These are phyloP conservation scores for Phellopilus nigrolimitatus DNA, from an alignment of 1,284 basidiomycete genomes.

Conservation along the genomic window DNA sequence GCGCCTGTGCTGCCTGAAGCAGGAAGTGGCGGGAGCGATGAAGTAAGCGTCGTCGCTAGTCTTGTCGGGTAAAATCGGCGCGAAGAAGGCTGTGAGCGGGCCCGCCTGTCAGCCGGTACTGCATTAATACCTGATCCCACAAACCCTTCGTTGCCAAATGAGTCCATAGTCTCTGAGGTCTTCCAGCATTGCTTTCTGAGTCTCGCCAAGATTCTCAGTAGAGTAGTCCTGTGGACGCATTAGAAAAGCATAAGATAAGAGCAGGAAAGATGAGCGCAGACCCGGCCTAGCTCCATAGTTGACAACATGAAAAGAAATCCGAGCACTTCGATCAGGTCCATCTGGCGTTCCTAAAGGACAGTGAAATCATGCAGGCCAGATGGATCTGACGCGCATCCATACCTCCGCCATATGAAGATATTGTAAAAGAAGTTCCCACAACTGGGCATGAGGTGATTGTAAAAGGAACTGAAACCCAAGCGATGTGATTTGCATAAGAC, in stretches of 20 bases:
- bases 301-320: constrained; percentile 95
- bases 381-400: constrained; percentile 23
- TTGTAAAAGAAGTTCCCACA: constrained; percentile 95
- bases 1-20: constrained; percentile 48
- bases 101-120: constrained; percentile 14
- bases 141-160: constrained; percentile 75
- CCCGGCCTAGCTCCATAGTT: constrained; percentile 86
- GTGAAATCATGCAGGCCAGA: constrained; percentile 9
- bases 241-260: constrained; percentile 14
- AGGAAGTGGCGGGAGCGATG: constrained; percentile 68
- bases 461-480: constrained; percentile 96
- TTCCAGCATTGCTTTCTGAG: constrained; percentile 83
- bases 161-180: constrained; percentile 95
- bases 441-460: constrained; percentile 92
- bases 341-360: constrained; percentile 61
- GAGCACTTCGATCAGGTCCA: constrained; percentile 92
- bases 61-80: constrained; percentile 94
- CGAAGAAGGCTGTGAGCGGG: constrained; percentile 47
- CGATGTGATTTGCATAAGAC: constrained; percentile 81
- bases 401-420: constrained; percentile 84
- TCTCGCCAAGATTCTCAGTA: constrained; percentile 73
- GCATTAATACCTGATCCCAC: constrained; percentile 23
- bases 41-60: constrained; percentile 89
- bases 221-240: constrained; percentile 76
- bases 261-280: constrained; percentile 33